phyloP scores from a whole-genome alignment of 225 moss, liverwort and hornwort genomes.

The Ulota crispa region DNA sequence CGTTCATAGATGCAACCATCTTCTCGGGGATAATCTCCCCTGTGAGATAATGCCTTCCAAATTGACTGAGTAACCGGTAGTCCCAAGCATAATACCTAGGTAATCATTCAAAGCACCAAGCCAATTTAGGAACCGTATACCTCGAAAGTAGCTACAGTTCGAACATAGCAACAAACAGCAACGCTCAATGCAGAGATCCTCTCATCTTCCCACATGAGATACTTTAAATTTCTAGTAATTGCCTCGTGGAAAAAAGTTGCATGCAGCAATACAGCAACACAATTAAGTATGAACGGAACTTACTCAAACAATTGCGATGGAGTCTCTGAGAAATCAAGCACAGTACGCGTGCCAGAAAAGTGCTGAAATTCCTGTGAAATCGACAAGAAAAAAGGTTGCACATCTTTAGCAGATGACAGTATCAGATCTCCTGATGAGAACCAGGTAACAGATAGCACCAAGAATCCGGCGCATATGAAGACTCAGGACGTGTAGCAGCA shows the following conservation, averaged over 20 bases:
- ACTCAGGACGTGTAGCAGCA: background rate
- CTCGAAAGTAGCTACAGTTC: conserved; percentile 3
- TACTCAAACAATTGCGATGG: conserved; percentile 98
- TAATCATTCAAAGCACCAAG: conserved; percentile 15
- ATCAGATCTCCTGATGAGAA: background rate
- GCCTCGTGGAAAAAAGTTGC: background rate
- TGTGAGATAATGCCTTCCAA: conserved; percentile 87
- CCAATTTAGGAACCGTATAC: conserved; percentile 7
- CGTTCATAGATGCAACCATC: conserved; percentile 96
- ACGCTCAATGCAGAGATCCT: background rate
- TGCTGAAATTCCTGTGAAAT: conserved; percentile 88
- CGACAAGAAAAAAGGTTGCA: conserved; percentile 3
- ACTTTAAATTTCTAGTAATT: background rate
- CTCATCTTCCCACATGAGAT: background rate
- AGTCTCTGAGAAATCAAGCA: conserved; percentile 93
- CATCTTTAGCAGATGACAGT: background rate
- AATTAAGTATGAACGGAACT: conserved; percentile 20
- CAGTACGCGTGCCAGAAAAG: conserved; percentile 96
- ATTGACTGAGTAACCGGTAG: conserved; percentile 87
- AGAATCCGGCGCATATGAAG: background rate
- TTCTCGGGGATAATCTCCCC: conserved; percentile 94
- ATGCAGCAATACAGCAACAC: conserved; percentile 12
- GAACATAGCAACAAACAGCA: conserved; percentile 11
- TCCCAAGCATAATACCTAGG: conserved; percentile 98
- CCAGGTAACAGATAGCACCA: conserved; percentile 13